Evolutionary conservation across 257 asterid genomes (phyloP).

Genomic region (Primulina huaijiensis): DNA sequence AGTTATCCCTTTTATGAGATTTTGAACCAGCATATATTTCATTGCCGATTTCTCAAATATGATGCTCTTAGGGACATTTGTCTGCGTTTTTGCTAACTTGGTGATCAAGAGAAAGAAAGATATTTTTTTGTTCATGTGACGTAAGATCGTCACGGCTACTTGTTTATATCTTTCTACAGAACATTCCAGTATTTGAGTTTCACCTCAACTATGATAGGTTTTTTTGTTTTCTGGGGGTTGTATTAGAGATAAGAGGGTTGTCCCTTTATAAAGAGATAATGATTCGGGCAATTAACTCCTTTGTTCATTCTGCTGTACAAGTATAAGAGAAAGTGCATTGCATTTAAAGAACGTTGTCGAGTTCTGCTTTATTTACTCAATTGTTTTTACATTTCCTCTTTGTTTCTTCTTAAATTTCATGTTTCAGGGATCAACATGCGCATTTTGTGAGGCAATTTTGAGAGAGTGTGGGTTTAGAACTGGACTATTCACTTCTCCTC

Average conservation of each 20-base stretch:
- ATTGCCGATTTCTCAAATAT: not conserved
- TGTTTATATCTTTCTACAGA: not conserved
- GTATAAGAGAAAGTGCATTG: not conserved
- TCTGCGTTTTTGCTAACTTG: not conserved
- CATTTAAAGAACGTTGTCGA: constrained; percentile 7
- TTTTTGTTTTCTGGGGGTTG: no score
- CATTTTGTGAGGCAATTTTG: constrained; percentile 78
- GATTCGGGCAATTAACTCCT: constrained; percentile 7
- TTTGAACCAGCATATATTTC: not conserved
- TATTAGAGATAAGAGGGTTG: not conserved
- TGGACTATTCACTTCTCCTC: constrained; percentile 90
- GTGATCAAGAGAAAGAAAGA: not conserved
- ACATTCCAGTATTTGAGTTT: not conserved
- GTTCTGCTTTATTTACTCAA: constrained; percentile 1
- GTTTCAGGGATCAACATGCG: constrained; percentile 80
- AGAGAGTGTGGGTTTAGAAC: constrained; percentile 80
- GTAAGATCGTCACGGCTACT: not conserved
- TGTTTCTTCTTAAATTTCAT: constrained; percentile 25
- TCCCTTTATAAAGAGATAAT: not conserved
- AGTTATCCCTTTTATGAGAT: not conserved
- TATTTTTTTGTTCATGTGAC: not conserved
- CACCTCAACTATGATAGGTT: no score
- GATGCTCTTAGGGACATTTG: no score
- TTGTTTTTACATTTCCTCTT: constrained; percentile 14
- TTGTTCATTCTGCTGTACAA: constrained; percentile 6